These are phyloP conservation scores for Leptographium flavum DNA, from an alignment of 2,329 filamentous ascomycete species.

Conservation along the genomic window DNA sequence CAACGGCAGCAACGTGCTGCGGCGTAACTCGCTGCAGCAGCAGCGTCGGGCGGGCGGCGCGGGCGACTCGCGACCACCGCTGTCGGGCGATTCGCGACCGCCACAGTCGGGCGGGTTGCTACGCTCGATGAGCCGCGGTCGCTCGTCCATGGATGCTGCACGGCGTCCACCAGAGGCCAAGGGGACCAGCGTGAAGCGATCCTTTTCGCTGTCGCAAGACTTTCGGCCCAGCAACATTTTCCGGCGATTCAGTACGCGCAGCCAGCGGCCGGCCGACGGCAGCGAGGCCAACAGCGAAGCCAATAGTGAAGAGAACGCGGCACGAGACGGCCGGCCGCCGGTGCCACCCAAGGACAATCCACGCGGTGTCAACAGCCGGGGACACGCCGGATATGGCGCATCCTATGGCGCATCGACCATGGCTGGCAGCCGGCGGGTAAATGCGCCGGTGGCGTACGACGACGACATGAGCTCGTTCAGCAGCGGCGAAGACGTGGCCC, in stretches of 20 bases:
- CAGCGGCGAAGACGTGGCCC: conserved; percentile 10
- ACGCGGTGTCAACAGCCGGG: background rate
- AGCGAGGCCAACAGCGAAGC: conserved; percentile 40
- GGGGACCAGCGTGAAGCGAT: conserved; percentile 15
- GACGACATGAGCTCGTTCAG: conserved; percentile 15
- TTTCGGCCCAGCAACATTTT: conserved; percentile 20
- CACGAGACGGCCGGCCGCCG: background rate
- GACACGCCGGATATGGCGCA: background rate
- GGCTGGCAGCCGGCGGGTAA: background rate
- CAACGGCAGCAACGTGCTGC: background rate
- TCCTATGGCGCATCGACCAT: no score
- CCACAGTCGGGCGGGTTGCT: conserved; percentile 33
- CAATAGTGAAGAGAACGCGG: conserved; percentile 19
- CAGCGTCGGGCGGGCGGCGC: conserved; percentile 11
- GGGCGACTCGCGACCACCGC: conserved; percentile 22
- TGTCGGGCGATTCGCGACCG: conserved; percentile 28
- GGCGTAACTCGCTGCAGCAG: conserved; percentile 23
- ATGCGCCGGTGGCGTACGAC: conserved; percentile 1
- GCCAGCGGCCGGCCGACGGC: conserved; percentile 27
- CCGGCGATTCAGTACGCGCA: conserved; percentile 24
- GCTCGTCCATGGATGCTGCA: conserved; percentile 22
- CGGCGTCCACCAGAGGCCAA: conserved; percentile 14
- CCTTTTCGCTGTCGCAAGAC: conserved; percentile 41
- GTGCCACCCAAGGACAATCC: conserved; percentile 2
- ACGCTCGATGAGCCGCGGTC: conserved; percentile 24